phyloP scores from a whole-genome alignment of 352 stramenopile genomes.

The Phytophthora quininea region DNA sequence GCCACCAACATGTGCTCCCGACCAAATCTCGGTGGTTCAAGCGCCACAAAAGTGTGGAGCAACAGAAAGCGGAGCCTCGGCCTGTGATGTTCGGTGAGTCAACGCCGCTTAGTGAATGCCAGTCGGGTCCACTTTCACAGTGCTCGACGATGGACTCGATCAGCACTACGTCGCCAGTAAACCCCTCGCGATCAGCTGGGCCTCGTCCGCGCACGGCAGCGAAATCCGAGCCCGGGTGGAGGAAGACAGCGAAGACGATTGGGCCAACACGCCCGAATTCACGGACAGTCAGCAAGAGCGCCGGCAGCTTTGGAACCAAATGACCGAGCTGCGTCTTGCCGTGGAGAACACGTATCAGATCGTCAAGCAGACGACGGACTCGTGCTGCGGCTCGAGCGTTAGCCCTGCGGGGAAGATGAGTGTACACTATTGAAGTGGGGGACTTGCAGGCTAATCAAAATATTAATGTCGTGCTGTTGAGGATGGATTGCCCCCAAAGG shows the following conservation, averaged over 20 bases:
- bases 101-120: conserved; percentile 29
- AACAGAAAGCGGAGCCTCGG: conserved; percentile 12
- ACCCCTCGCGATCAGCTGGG: conserved; percentile 32
- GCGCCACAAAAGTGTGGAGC: conserved; percentile 33
- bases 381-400: conserved; percentile 29
- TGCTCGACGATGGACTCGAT: conserved; percentile 28
- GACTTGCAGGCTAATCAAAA: too few species aligned
- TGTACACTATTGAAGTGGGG: conserved; percentile 11
- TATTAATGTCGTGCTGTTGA: too few species aligned
- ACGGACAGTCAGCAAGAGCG: conserved; percentile 34
- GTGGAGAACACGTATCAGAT: conserved; percentile 55
- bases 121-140: conserved; percentile 29
- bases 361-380: conserved; percentile 45
- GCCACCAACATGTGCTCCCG: not conserved
- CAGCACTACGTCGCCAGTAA: conserved; percentile 23
- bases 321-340: conserved; percentile 48
- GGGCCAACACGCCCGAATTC: conserved; percentile 37
- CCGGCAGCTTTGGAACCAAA: conserved; percentile 42
- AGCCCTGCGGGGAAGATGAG: conserved; percentile 18
- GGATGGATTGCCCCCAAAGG: too few species aligned
- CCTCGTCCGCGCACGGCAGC: conserved; percentile 26
- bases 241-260: conserved; percentile 39
- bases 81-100: conserved; percentile 32
- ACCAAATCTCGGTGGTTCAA: conserved; percentile 32
- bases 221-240: conserved; percentile 30